These are phyloP conservation scores for Aristolochia contorta DNA, from an alignment of 164 flowering plant species.

Conservation along the genomic window DNA sequence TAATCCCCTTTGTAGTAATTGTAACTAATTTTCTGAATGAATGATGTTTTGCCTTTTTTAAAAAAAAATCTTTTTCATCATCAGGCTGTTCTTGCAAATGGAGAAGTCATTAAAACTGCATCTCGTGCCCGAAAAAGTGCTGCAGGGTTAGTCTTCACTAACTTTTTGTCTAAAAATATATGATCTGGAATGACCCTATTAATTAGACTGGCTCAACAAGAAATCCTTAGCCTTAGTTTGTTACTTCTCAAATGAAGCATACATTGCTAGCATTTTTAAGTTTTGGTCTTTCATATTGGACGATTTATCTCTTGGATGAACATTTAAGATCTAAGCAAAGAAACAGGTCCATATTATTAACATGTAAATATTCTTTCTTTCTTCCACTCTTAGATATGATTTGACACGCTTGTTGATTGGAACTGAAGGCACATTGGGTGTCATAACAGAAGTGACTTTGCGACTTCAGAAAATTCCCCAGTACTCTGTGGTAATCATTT, in stretches of 20 bases:
- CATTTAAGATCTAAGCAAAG: not conserved
- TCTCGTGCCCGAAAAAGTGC: conserved; percentile 97
- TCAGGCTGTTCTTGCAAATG: conserved; percentile 84
- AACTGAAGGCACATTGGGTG: conserved; percentile 97
- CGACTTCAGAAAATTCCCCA: conserved; percentile 89
- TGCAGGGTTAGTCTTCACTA: conserved; percentile 63
- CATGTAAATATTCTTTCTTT: not conserved
- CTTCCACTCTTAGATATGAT: conserved; percentile 60
- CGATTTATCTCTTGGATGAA: not conserved
- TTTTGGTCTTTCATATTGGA: not conserved
- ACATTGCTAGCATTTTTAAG: too few relatives aligned
- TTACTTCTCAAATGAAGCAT: too few relatives aligned
- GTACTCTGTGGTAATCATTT: conserved; percentile 64
- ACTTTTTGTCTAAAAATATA: not conserved
- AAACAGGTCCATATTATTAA: not conserved
- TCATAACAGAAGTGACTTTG: conserved; percentile 87
- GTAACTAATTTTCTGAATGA: too few relatives aligned
- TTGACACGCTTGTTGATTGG: conserved; percentile 92
- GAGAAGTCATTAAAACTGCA: conserved; percentile 89
- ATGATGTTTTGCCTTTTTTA: too few relatives aligned
- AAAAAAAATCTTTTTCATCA: conserved; percentile 5
- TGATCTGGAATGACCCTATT: too few relatives aligned
- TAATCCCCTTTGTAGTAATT: not conserved
- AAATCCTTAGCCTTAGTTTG: too few relatives aligned
- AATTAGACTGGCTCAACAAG: too few relatives aligned